Evolutionary conservation across 164 flowering plant genomes (phyloP), one percentile per base, ranked within the genome.

Genomic region (Annona cherimola): DNA sequence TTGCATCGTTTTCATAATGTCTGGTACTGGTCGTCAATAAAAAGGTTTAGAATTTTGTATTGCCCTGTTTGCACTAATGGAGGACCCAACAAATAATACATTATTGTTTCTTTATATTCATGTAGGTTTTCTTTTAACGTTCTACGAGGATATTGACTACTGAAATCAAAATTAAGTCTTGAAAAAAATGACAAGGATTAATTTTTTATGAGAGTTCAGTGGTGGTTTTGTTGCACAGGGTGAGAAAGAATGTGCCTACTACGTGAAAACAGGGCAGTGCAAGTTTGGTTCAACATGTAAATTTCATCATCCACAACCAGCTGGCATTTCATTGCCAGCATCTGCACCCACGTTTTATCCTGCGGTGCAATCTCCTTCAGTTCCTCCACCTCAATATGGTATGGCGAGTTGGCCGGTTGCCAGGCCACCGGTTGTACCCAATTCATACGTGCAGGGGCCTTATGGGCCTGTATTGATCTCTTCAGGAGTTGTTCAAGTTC

Each of bases 261-360:
- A 90, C 71, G 72, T 91, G 76, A 91, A 87, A 78, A 96, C 96
- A 14, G 96, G 98, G 64, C 91, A 88, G 45, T 93, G 99, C 81
- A 96, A 90, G 81, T 96, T 93, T 78, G 99, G 97, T 64, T 73
- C 75, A 61, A 89, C 94, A 61, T 96, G 99, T 82, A 93, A 93
- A 85, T 96, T 89, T 78, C 98, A 96, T 77, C 99, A 96, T 76
- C 97, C 98, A 19, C 86, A 78, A 75, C 90, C 91, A 50, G 79
- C 87, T 59, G 83, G 79, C 18, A 11, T 79, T 14, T 84, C 85
- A 4, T 66, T 80, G 73, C 85, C 90, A 42, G 69, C 78, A 39
- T 79, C 90, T 74, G 77, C 89, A 62, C 81, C 85, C 42, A 62
- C 83, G 60, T 70, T 82, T 66, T 93, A 86, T 78, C 86, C 89